Evolutionary conservation across 2,329 filamentous ascomycete genomes (phyloP).

Genomic region (Exophiala bonariae): DNA sequence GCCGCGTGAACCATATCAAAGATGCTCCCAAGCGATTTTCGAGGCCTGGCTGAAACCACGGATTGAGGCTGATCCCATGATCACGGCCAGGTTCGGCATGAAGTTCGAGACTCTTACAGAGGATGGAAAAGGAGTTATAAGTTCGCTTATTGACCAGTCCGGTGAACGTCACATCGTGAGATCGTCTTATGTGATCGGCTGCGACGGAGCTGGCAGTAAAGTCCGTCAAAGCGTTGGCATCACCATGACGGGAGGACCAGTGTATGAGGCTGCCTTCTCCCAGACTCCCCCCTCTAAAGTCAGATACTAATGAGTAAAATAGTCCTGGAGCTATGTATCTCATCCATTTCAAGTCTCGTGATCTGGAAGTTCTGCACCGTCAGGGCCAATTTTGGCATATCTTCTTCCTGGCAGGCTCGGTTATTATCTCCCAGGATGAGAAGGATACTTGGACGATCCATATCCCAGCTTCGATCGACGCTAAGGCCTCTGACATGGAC

Average conservation of each 20-base stretch:
- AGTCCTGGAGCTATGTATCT: conserved; percentile 28
- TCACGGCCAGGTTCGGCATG: conserved; percentile 31
- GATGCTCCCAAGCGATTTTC: conserved; percentile 36
- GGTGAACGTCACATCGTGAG: conserved; percentile 23
- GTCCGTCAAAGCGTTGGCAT: conserved; percentile 29
- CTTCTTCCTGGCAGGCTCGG: conserved; percentile 28
- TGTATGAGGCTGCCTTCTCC: conserved; percentile 25
- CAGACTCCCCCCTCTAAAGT: not conserved
- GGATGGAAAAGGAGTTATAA: conserved; percentile 16
- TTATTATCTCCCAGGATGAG: conserved; percentile 35
- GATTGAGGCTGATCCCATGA: conserved; percentile 24
- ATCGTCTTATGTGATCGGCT: conserved; percentile 29
- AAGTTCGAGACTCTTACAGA: conserved; percentile 27
- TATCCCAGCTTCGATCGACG: not conserved
- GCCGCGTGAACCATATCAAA: conserved; percentile 34
- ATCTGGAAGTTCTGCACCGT: conserved; percentile 28
- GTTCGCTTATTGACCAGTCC: conserved; percentile 22
- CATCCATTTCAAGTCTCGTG: conserved; percentile 35
- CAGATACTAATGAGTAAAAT: not conserved
- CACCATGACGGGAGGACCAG: conserved; percentile 28
- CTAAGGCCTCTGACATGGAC: conserved; percentile 3
- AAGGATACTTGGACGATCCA: conserved; percentile 34
- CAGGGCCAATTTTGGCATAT: conserved; percentile 36
- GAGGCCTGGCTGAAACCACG: conserved; percentile 36
- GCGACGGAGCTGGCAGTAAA: conserved; percentile 32